Conservation (phyloP, 441 rosid genomes). For the Breynia disticha region DNA sequence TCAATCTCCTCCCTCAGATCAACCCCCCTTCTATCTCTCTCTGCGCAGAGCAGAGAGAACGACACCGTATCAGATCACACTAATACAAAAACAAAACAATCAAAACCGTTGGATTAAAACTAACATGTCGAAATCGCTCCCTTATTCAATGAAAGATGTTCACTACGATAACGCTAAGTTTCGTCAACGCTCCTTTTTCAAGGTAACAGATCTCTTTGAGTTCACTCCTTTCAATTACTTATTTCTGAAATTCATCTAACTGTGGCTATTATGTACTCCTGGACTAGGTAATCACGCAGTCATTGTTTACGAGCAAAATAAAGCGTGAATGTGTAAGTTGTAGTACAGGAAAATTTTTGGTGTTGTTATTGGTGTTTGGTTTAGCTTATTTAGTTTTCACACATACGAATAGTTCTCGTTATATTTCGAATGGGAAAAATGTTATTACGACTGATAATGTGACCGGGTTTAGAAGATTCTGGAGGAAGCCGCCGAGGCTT, state of each 20-base stretch:
- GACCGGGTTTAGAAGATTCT: slow-evolving; percentile 41
- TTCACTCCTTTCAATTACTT: not conserved
- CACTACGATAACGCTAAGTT: slow-evolving; percentile 94
- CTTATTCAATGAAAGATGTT: slow-evolving; percentile 73
- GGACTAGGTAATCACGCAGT: slow-evolving; percentile 2
- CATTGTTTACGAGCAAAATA: slow-evolving; percentile 39
- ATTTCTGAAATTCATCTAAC: not conserved
- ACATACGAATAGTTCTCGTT: slow-evolving; percentile 28
- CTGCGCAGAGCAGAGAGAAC: not conserved
- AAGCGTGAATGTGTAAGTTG: slow-evolving; percentile 53
- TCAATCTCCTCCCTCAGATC: too few species aligned
- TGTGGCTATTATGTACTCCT: not conserved
- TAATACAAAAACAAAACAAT: not conserved
- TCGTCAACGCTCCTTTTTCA: slow-evolving; percentile 64
- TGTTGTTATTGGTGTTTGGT: slow-evolving; percentile 55
- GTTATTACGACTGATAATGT: slow-evolving; percentile 25
- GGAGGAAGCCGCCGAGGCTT: slow-evolving; percentile 69
- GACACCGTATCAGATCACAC: not conserved
- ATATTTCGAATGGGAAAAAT: slow-evolving; percentile 25
- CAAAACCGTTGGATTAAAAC: not conserved
- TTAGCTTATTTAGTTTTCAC: slow-evolving; percentile 45
- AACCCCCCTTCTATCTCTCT: not conserved
- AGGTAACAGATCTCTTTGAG: slow-evolving; percentile 32
- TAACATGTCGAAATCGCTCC: slow-evolving; percentile 65
- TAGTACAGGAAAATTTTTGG: slow-evolving; percentile 68